Evolutionary conservation across 106 monocot genomes (phyloP).

Genomic region (Hemerocallis citrina): DNA sequence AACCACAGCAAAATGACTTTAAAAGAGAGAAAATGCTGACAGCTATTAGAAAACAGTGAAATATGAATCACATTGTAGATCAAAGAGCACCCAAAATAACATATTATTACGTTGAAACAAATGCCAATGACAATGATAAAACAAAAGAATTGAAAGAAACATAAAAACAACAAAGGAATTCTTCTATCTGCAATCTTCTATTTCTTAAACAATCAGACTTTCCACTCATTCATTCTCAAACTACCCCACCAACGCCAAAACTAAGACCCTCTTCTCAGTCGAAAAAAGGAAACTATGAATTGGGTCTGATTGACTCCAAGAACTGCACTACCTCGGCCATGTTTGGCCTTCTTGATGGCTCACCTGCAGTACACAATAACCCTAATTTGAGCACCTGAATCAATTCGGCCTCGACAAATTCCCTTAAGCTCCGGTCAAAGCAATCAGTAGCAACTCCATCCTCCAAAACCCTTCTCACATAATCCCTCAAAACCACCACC

Average conservation of each 20-base stretch:
- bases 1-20: slow-evolving; percentile 21
- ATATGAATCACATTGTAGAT: neutral
- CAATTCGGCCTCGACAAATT: slow-evolving; percentile 64
- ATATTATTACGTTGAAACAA: slow-evolving; percentile 6
- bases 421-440: slow-evolving; percentile 60
- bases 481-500: slow-evolving; percentile 62
- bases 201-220: neutral
- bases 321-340: slow-evolving; percentile 98
- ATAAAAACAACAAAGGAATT: neutral
- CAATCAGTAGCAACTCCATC: slow-evolving; percentile 54
- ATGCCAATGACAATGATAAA: slow-evolving; percentile 3
- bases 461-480: slow-evolving; percentile 65
- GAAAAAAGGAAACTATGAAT: neutral
- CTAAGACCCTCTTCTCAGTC: too few species aligned
- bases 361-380: slow-evolving; percentile 70
- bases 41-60: too few species aligned
- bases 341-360: slow-evolving; percentile 55
- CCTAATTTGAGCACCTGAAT: slow-evolving; percentile 91
- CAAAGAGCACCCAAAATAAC: neutral
- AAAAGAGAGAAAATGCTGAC: too few species aligned
- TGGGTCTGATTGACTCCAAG: slow-evolving; percentile 69
- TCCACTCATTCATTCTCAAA: neutral
- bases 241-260: neutral
- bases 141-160: neutral
- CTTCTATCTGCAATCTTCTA: too few species aligned